A percentile compares a stretch with the other conserved stretches of the same genome.
Evolutionary conservation across 2,329 filamentous ascomycete species (phyloP).

Genomic region (Arachnomyces sp.): DNA sequence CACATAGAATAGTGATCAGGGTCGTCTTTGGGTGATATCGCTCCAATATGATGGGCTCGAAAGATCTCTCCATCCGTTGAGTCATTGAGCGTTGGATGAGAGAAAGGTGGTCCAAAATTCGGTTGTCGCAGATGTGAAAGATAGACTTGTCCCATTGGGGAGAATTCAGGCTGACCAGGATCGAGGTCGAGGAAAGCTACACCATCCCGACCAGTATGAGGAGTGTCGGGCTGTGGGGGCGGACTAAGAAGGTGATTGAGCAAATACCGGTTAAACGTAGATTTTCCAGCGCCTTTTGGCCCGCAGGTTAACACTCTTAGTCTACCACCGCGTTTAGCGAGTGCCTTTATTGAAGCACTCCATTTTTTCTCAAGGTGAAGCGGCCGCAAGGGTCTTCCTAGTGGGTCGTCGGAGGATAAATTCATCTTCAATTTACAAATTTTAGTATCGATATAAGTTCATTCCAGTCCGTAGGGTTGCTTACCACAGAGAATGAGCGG

Average conservation of each 20-base stretch:
- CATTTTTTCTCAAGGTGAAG: slow-evolving; percentile 38
- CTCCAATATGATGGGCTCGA: slow-evolving; percentile 47
- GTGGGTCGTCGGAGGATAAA: slow-evolving; percentile 33
- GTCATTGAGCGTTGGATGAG: slow-evolving; percentile 38
- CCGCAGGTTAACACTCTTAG: slow-evolving; percentile 45
- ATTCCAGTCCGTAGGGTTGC: slow-evolving; percentile 6
- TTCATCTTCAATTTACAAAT: slow-evolving; percentile 24
- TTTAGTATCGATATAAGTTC: not conserved
- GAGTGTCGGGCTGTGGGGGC: slow-evolving; percentile 24
- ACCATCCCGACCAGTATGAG: slow-evolving; percentile 26
- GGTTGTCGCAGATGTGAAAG: slow-evolving; percentile 44
- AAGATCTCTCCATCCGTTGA: slow-evolving; percentile 32
- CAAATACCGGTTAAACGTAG: slow-evolving; percentile 49
- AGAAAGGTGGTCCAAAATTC: slow-evolving; percentile 49
- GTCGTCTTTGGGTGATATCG: slow-evolving; percentile 47
- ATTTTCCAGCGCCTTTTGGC: slow-evolving; percentile 51
- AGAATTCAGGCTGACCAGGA: slow-evolving; percentile 51
- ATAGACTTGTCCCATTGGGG: slow-evolving; percentile 51
- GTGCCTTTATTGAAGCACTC: slow-evolving; percentile 36
- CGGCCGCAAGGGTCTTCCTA: slow-evolving; percentile 33
- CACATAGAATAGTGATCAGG: slow-evolving; percentile 48
- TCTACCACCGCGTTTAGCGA: slow-evolving; percentile 32
- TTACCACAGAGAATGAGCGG: slow-evolving; percentile 31
- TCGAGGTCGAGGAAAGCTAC: slow-evolving; percentile 53
- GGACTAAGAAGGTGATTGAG: slow-evolving; percentile 46